Conservation (phyloP, 306 rosid species). For the Dicorynia guianensis region DNA sequence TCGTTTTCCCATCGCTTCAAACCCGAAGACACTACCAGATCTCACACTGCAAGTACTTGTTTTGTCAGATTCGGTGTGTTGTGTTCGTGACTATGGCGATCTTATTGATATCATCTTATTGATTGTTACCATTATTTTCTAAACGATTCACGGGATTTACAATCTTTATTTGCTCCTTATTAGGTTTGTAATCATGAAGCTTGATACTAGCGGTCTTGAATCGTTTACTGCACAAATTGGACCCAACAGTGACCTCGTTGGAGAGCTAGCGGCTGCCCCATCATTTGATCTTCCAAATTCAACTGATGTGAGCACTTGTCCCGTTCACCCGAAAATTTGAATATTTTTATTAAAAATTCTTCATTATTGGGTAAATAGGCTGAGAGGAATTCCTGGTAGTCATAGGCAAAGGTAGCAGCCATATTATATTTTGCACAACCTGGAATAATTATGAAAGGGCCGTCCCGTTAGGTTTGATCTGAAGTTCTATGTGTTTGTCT, state of each 20-base stretch:
- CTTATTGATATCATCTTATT: background rate
- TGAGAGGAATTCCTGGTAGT: background rate
- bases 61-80: background rate
- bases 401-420: background rate
- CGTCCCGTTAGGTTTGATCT: background rate
- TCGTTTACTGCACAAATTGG: conserved; percentile 50
- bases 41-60: background rate
- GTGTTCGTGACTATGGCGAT: background rate
- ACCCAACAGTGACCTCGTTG: conserved; percentile 44
- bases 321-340: background rate
- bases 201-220: conserved; percentile 62
- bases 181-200: conserved; percentile 50
- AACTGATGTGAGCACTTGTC: conserved; percentile 48
- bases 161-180: background rate
- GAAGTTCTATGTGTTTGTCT: conserved; percentile 15
- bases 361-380: too few species aligned
- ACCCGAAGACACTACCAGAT: background rate
- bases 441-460: background rate
- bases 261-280: conserved; percentile 53
- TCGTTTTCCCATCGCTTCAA: background rate
- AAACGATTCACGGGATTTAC: background rate
- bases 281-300: conserved; percentile 56
- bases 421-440: background rate
- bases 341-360: background rate
- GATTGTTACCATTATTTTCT: background rate